These are phyloP conservation scores for Fusarium sp. DNA, from an alignment of 2,329 filamentous ascomycete genomes.

Conservation along the genomic window DNA sequence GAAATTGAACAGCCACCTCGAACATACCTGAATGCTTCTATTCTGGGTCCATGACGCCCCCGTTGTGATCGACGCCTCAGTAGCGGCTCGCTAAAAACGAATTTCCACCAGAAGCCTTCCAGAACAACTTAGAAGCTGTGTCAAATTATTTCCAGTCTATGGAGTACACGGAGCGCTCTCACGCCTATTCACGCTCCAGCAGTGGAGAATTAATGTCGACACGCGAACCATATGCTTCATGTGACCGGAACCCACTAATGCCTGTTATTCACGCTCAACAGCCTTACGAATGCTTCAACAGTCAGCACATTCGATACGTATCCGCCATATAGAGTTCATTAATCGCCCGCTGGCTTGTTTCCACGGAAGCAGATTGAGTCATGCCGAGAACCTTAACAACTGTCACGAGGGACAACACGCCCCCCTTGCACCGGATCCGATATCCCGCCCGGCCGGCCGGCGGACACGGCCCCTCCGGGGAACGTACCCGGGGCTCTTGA, in stretches of 20 bases:
- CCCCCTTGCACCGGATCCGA: slow-evolving; percentile 37
- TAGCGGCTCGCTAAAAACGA: slow-evolving; percentile 26
- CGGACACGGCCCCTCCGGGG: slow-evolving; percentile 42
- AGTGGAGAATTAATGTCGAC: slow-evolving; percentile 28
- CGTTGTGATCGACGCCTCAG: slow-evolving; percentile 19
- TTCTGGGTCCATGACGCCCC: slow-evolving; percentile 27
- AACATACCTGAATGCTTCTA: slow-evolving; percentile 9
- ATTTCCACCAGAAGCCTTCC: slow-evolving; percentile 44
- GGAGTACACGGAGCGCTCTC: slow-evolving; percentile 7
- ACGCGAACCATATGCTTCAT: slow-evolving; percentile 17
- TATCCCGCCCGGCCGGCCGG: slow-evolving; percentile 39
- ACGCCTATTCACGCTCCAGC: slow-evolving; percentile 4
- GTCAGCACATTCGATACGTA: slow-evolving; percentile 6
- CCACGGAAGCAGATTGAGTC: slow-evolving; percentile 29
- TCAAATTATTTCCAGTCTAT: slow-evolving; percentile 28
- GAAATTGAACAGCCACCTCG: slow-evolving; percentile 13
- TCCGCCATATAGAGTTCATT: slow-evolving; percentile 17
- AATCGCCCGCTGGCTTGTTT: slow-evolving; percentile 22
- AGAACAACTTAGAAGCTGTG: slow-evolving; percentile 40
- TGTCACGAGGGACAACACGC: slow-evolving; percentile 20
- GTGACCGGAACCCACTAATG: slow-evolving; percentile 21
- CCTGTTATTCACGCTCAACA: slow-evolving; percentile 20
- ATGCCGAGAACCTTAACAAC: slow-evolving; percentile 22
- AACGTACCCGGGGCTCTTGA: slow-evolving; percentile 31
- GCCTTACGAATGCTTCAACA: slow-evolving; percentile 12